phyloP scores from a whole-genome alignment of 257 asterid genomes.

The Ocimum tenuiflorum region DNA sequence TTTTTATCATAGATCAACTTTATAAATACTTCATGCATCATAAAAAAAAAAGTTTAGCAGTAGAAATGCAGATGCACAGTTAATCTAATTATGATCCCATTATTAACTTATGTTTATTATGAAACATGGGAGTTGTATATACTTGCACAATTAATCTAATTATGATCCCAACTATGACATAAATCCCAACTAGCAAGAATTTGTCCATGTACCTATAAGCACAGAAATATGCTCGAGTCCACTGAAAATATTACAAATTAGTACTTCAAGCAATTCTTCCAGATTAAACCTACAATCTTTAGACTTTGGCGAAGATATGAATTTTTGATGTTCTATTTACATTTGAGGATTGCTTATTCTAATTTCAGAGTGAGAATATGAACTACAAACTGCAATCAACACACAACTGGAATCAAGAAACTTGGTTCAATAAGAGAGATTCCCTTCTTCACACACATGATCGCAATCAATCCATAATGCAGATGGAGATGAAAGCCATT shows the following conservation, averaged over 20 bases:
- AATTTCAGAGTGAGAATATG: not conserved
- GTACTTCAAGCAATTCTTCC: not conserved
- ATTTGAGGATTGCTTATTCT: not conserved
- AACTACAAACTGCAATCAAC: not conserved
- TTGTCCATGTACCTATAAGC: conserved; percentile 5
- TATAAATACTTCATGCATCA: no score
- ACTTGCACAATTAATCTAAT: no score
- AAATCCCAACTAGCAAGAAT: conserved; percentile 21
- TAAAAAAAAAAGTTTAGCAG: no score
- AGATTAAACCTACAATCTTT: not conserved
- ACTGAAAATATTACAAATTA: no score
- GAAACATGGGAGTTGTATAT: no score
- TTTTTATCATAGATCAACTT: no score
- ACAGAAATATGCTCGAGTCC: no score
- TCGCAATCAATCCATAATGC: not conserved
- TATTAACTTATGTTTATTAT: no score
- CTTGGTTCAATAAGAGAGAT: not conserved
- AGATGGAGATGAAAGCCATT: not conserved
- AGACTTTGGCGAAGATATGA: not conserved
- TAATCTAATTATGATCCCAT: no score
- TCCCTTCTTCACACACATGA: not conserved
- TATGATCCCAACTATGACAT: no score
- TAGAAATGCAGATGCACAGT: no score
- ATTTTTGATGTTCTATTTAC: not conserved
- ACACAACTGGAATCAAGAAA: not conserved